These are phyloP conservation scores for Calonectria pseudoturangicola DNA, from an alignment of 2,329 filamentous ascomycete species.

Conservation along the genomic window DNA sequence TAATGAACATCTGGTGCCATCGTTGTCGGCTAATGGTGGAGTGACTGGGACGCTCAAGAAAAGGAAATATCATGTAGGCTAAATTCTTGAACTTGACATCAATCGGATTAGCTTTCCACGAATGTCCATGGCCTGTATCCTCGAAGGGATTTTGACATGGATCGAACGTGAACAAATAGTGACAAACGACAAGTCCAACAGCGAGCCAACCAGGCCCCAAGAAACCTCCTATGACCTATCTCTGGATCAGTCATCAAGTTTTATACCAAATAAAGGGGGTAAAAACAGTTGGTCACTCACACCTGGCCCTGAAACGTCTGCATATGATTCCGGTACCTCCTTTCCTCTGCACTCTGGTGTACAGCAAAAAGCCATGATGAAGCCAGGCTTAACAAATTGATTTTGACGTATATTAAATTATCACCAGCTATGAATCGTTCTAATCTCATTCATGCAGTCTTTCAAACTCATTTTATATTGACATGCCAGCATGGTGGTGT, in stretches of 20 bases:
- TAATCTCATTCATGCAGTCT: too few species aligned
- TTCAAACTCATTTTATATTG: too few species aligned
- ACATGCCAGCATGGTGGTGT: too few species aligned
- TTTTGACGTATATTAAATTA: too few species aligned
- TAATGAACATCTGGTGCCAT: conserved; percentile 1
- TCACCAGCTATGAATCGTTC: too few species aligned
- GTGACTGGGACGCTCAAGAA: neutral
- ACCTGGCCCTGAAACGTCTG: conserved; percentile 20
- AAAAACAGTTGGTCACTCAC: neutral
- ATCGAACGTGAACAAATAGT: conserved; percentile 29
- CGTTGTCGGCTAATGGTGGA: neutral
- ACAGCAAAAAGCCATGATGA: neutral
- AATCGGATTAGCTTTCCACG: conserved; percentile 19
- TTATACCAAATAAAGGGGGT: rapidly evolving
- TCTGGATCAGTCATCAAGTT: neutral
- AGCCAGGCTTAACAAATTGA: too few species aligned
- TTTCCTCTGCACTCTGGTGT: neutral
- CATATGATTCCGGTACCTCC: neutral
- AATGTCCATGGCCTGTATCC: neutral
- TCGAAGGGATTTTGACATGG: conserved; percentile 10
- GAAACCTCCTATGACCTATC: conserved; percentile 27
- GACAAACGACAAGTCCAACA: neutral
- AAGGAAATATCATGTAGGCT: neutral
- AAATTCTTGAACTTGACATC: neutral
- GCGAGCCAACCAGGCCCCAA: conserved; percentile 27